phyloP scores from a whole-genome alignment of 257 asterid genomes.

The Nicotiana paniculata region DNA sequence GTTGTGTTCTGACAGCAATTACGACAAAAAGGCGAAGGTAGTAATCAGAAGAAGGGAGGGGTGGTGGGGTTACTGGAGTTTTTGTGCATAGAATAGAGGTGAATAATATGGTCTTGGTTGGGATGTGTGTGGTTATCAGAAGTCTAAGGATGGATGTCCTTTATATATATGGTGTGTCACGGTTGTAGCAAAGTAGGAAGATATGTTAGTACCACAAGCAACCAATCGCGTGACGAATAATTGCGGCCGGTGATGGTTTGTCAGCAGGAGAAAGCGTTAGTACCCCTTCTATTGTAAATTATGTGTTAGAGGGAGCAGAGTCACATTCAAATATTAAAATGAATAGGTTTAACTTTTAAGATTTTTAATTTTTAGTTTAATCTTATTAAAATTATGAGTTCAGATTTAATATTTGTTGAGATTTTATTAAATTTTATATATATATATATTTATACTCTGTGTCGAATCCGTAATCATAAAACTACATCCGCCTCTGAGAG shows the following conservation, averaged over 20 bases:
- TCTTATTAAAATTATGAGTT: too few relatives aligned
- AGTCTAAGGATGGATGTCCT: background rate
- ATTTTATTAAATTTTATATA: too few relatives aligned
- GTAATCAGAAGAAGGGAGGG: background rate
- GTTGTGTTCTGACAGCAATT: background rate
- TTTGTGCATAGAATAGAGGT: background rate
- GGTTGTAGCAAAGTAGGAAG: background rate
- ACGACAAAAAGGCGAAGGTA: background rate
- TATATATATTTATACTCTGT: too few relatives aligned
- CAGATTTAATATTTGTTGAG: too few relatives aligned
- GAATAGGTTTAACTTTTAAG: too few relatives aligned
- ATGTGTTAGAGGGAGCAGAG: too few relatives aligned
- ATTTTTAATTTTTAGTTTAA: too few relatives aligned
- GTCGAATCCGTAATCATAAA: too few relatives aligned
- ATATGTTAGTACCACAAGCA: background rate
- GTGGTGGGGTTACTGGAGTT: background rate
- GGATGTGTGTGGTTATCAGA: background rate
- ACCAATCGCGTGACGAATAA: background rate
- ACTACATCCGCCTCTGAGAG: too few relatives aligned
- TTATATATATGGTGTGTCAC: background rate
- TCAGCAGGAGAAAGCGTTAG: background rate
- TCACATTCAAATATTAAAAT: too few relatives aligned
- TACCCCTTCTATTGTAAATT: too few relatives aligned
- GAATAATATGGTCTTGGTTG: background rate
- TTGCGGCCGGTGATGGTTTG: background rate